phyloP scores from a whole-genome alignment of 2,329 filamentous ascomycete species.

The Penicillium psychrosexuale region DNA sequence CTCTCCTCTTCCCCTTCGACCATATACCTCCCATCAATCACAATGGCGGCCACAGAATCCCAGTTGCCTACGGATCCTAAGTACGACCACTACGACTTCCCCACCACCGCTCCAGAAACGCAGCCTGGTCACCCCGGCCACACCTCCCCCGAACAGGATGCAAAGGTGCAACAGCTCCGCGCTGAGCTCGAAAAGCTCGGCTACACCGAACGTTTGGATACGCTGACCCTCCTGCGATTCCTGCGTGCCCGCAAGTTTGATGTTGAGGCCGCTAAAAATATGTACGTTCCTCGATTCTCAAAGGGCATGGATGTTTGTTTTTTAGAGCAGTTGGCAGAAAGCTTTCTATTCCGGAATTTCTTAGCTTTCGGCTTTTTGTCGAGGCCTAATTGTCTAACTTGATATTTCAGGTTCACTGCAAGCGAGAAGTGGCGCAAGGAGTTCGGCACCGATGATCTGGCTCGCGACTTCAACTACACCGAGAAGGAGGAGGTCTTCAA shows the following conservation, averaged over 20 bases:
- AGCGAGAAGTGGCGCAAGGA: slow-evolving; percentile 88
- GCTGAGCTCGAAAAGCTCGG: slow-evolving; percentile 79
- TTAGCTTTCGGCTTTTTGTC: background rate
- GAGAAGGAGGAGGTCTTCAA: slow-evolving; percentile 81
- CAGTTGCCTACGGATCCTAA: slow-evolving; percentile 67
- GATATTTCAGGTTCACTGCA: slow-evolving; percentile 71
- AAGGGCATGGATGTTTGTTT: slow-evolving; percentile 1
- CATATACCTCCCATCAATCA: slow-evolving; percentile 19
- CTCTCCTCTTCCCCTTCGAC: slow-evolving; percentile 5
- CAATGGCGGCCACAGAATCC: slow-evolving; percentile 33
- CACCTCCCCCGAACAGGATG: slow-evolving; percentile 82
- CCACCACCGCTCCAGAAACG: slow-evolving; percentile 67
- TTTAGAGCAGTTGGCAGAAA: background rate
- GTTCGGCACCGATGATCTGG: slow-evolving; percentile 76
- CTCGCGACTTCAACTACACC: slow-evolving; percentile 77
- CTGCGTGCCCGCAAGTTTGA: slow-evolving; percentile 94
- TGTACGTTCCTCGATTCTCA: slow-evolving; percentile 58
- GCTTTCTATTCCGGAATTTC: background rate
- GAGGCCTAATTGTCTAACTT: slow-evolving; percentile 4
- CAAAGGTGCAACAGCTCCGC: slow-evolving; percentile 81
- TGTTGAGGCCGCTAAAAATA: slow-evolving; percentile 75
- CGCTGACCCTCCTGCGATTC: slow-evolving; percentile 87
- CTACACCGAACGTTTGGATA: slow-evolving; percentile 81
- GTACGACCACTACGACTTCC: slow-evolving; percentile 95
- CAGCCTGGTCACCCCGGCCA: slow-evolving; percentile 82